phyloP scores from a whole-genome alignment of 441 rosid species.

The Hura crepitans region DNA sequence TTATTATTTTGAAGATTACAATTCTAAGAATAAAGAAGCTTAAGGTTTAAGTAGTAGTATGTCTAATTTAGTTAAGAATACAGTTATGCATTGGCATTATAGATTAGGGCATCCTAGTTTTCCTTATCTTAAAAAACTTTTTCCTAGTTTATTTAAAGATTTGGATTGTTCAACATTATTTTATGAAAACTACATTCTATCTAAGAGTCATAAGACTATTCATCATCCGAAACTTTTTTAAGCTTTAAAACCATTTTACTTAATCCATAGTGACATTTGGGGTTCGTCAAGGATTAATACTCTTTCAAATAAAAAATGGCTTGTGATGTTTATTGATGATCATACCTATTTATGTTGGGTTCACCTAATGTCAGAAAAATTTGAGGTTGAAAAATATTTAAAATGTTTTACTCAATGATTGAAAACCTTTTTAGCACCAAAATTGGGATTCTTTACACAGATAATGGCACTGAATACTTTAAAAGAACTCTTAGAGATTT shows the following conservation, averaged over 20 bases:
- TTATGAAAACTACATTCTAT: background rate
- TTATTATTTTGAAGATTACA: background rate
- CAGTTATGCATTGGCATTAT: constrained; percentile 9
- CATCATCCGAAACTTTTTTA: background rate
- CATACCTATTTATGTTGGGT: background rate
- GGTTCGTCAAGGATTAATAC: background rate
- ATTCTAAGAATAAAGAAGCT: background rate
- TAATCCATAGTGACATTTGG: background rate
- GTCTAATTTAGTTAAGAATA: background rate
- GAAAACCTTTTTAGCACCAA: background rate
- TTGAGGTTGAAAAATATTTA: background rate
- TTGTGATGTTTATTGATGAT: background rate
- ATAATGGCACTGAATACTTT: background rate
- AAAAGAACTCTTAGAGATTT: background rate
- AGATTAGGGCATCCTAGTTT: constrained; percentile 11
- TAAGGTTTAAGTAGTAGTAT: background rate
- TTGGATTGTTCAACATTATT: background rate
- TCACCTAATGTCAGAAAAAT: background rate
- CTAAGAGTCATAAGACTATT: background rate
- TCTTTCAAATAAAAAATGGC: background rate
- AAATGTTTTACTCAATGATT: background rate
- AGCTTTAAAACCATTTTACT: background rate
- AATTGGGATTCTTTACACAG: background rate
- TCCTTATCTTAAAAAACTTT: background rate
- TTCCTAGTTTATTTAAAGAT: background rate